Conservation (phyloP, 208 protist genomes). For the Wallacemonas rigidus region DNA sequence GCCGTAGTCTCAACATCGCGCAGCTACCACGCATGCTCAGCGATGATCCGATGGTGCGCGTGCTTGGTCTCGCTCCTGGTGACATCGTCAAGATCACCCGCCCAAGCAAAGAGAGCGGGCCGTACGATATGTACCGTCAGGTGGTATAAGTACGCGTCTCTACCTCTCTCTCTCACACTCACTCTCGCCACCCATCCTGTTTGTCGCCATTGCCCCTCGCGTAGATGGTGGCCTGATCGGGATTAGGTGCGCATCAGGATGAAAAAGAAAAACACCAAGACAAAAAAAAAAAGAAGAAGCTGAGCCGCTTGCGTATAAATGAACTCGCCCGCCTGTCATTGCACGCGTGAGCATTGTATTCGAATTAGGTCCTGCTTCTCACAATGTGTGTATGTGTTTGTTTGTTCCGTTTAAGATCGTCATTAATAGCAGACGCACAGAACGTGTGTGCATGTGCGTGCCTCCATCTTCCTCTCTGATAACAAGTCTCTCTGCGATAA, state of each 20-base stretch:
- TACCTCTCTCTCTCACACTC: no score
- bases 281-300: slow-evolving; percentile 11
- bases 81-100: slow-evolving; percentile 96
- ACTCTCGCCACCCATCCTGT: neutral
- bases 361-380: no score
- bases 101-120: slow-evolving; percentile 92
- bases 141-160: slow-evolving; percentile 69
- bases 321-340: neutral
- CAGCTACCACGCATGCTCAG: slow-evolving; percentile 96
- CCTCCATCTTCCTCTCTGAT: no score
- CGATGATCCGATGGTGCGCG: slow-evolving; percentile 95
- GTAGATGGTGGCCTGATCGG: no score
- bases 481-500: no score
- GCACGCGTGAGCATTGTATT: no score
- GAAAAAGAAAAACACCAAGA: slow-evolving; percentile 1
- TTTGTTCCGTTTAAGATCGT: neutral
- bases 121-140: slow-evolving; percentile 98
- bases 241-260: neutral
- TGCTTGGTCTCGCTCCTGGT: slow-evolving; percentile 91
- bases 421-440: neutral
- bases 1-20: slow-evolving; percentile 87
- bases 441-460: neutral
- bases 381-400: neutral
- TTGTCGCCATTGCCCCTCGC: no score
- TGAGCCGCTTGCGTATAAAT: neutral